Percentiles rank a stretch among this genome's conserved stretches.
Evolutionary conservation across 2,329 filamentous ascomycete species (phyloP).

Genomic region (Calonectria honghensis): DNA sequence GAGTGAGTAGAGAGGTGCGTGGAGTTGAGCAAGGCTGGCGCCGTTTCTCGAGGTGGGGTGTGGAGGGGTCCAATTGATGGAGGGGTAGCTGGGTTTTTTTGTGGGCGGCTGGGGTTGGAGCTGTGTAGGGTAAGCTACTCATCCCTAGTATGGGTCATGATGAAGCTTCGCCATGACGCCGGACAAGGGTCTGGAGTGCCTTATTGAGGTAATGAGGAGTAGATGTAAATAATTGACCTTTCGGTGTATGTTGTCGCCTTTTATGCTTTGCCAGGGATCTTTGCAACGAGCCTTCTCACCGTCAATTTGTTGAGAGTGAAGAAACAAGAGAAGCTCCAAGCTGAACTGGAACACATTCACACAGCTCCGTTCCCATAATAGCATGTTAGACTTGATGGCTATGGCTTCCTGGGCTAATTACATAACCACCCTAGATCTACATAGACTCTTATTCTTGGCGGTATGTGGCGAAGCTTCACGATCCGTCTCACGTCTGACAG

Average conservation of each 20-base stretch:
- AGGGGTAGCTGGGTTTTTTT: slow-evolving; percentile 19
- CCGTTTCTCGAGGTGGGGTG: slow-evolving; percentile 10
- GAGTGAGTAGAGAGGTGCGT: slow-evolving; percentile 47
- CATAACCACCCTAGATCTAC: not conserved
- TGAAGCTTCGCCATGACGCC: not conserved
- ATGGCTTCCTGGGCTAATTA: not conserved
- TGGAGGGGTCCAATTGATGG: slow-evolving; percentile 26
- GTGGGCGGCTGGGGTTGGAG: slow-evolving; percentile 22
- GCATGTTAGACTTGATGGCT: not conserved
- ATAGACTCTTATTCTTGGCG: not conserved
- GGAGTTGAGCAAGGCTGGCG: slow-evolving; percentile 64
- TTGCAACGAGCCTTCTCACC: not conserved
- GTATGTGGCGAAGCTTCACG: not conserved
- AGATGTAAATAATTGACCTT: not conserved
- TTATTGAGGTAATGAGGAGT: not conserved
- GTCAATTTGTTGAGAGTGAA: not conserved
- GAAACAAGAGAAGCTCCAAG: not conserved
- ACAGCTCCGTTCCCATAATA: too few species aligned
- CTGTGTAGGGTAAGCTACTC: not conserved
- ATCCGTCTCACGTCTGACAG: not conserved
- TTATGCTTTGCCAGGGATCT: not conserved
- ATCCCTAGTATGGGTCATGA: not conserved
- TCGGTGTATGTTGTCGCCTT: too few species aligned
- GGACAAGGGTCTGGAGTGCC: not conserved
- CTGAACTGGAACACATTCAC: too few species aligned